A percentile compares a stretch with the other conserved stretches of the same genome.
phyloP scores from a whole-genome alignment of 2,329 filamentous ascomycete species.

The Fusarium succisae region DNA sequence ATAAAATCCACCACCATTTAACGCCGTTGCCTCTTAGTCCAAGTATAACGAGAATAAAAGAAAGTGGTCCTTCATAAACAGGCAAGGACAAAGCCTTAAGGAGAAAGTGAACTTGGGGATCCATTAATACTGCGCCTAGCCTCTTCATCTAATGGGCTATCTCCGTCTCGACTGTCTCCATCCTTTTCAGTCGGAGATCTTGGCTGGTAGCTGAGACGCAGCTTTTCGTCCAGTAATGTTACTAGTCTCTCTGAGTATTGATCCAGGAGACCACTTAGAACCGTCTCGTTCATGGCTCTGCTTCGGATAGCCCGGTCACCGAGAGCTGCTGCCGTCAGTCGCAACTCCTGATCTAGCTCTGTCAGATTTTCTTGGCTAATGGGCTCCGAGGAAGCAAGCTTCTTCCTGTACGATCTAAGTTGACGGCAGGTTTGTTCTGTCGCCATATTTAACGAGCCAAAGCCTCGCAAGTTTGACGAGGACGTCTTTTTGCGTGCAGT shows the following conservation, averaged over 20 bases:
- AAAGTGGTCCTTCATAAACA: slow-evolving; percentile 23
- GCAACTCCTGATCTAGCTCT: slow-evolving; percentile 71
- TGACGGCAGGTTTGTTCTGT: slow-evolving; percentile 73
- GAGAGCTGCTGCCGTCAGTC: slow-evolving; percentile 69
- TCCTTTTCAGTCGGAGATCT: slow-evolving; percentile 42
- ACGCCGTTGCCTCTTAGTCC: slow-evolving; percentile 28
- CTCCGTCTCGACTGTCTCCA: slow-evolving; percentile 36
- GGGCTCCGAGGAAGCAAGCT: slow-evolving; percentile 64
- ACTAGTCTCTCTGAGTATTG: slow-evolving; percentile 80
- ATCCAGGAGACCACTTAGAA: slow-evolving; percentile 73
- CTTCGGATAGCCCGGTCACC: slow-evolving; percentile 65
- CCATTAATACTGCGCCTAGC: slow-evolving; percentile 48
- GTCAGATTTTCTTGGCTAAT: slow-evolving; percentile 67
- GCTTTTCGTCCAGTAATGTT: slow-evolving; percentile 76
- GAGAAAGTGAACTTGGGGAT: slow-evolving; percentile 49
- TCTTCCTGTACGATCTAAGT: slow-evolving; percentile 70
- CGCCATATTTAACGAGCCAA: slow-evolving; percentile 67
- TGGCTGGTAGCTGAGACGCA: slow-evolving; percentile 58
- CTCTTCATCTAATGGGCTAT: slow-evolving; percentile 42
- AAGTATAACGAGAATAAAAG: slow-evolving; percentile 1
- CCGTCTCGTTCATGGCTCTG: slow-evolving; percentile 65
- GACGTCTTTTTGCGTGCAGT: slow-evolving; percentile 61
- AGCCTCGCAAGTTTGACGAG: slow-evolving; percentile 57
- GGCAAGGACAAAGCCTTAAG: slow-evolving; percentile 32
- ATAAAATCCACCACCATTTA: slow-evolving; percentile 22